Base-by-base conservation (phyloP, 305 asterid species). In the Vinca major region DNA sequence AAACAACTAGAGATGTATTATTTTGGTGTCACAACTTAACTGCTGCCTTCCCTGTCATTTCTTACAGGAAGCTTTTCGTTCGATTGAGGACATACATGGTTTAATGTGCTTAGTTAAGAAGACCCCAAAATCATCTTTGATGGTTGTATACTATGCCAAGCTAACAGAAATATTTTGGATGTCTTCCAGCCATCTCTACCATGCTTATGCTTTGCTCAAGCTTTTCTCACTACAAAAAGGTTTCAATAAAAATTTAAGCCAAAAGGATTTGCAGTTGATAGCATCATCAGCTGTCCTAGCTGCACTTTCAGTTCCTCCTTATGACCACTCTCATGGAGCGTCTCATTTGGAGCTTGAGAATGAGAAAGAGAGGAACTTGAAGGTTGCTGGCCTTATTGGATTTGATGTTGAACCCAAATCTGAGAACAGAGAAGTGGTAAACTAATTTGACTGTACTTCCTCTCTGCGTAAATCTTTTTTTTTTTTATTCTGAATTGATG, bases 201-300 rank as follows among this genome's bases (percentile, higher is more conserved):
- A 89, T 85, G 98, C 97, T 49, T 90, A 89, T 81, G 95, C 96
- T 50, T 92, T 96, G 98, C 89, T 90, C 56, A 92, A 90, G 86
- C 97, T 92, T 74, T 92, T 90, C 84, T 78, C 92, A 62, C 95
- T 88, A 74, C 97, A 90, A 66, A 92, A 88, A 76, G 85, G 90
- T 75, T 90, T 88, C 68, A 87, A 90, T 55, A 92, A 88, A 82
- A 87, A 90, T 77, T 84, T 92, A 43, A 90, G 82, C 78, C 98
- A 90, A 85, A 90, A 87, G 78, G 98, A 92, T 81, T 79, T 90
- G 80, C 96, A 87, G 77, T 72, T 90, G 77, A 89, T 90, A 71
- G 98, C 98, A 71, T 93, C 98, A 4, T 88, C 92, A 7, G 98
- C 88, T 73, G 95, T 88, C 72, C 78, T 90, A 67, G 97, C 98